A percentile compares a stretch with the other conserved stretches of the same genome.
Evolutionary conservation across 2,329 filamentous ascomycete species (phyloP).

Genomic region (Aspergillus pseudotamarii): DNA sequence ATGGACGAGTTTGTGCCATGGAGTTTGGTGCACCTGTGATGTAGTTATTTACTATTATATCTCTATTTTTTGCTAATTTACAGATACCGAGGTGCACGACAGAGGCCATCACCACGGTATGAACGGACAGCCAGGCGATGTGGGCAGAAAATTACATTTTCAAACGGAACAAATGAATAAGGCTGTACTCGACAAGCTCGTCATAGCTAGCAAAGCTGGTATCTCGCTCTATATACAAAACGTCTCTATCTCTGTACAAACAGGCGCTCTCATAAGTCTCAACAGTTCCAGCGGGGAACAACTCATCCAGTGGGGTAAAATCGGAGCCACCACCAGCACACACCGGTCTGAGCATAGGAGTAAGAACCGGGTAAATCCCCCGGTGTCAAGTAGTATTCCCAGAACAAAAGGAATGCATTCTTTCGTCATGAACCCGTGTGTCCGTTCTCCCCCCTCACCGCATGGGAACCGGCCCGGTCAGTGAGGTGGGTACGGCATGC

Average conservation of each 20-base stretch:
- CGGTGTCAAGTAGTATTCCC: neutral
- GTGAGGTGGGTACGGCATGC: neutral
- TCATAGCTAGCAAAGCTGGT: neutral
- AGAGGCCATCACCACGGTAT: too few species aligned
- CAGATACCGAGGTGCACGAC: too few species aligned
- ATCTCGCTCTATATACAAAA: conserved; percentile 1
- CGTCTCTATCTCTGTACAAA: neutral
- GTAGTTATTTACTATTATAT: too few species aligned
- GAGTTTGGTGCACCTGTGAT: too few species aligned
- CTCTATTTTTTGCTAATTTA: too few species aligned
- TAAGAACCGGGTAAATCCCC: neutral
- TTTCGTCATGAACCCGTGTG: neutral
- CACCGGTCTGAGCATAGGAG: neutral
- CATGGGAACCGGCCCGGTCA: conserved; percentile 2
- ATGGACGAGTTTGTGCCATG: too few species aligned
- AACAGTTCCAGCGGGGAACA: neutral
- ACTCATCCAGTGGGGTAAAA: neutral
- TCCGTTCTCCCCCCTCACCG: neutral
- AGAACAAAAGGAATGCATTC: neutral
- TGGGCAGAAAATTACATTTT: too few species aligned
- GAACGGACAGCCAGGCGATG: too few species aligned
- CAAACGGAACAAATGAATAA: too few species aligned
- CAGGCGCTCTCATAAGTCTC: neutral
- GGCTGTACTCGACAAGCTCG: too few species aligned
- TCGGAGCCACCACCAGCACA: neutral